Evolutionary conservation across 2,329 filamentous ascomycete genomes (phyloP), one percentile per base, ranked within the genome.

Genomic region (Trichoderma sp.): DNA sequence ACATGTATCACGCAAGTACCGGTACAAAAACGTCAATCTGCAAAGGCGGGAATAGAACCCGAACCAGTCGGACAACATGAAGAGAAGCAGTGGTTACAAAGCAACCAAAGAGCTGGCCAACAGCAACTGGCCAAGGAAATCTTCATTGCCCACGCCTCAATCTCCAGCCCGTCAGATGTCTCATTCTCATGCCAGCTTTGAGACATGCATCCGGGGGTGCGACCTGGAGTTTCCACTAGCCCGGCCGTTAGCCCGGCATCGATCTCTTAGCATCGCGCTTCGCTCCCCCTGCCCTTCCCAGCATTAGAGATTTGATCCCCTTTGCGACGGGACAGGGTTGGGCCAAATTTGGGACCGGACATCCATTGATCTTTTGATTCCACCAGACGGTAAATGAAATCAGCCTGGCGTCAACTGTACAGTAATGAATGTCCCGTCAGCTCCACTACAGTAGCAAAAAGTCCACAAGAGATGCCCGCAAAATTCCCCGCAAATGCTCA

Each of bases 401-500:
- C 28, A 34, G 53, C 53, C 34, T 36, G 34, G 34, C 34, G 34
- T 43, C 30, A 14, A 51, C 43, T 43, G n/a, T 21, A 51, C 43
- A 11, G n/a, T 18, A 36, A 36, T 36, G 39, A 53, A 53, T 14
- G n/a, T 51, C n/a, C 47, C 21, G n/a, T 14, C 47, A 36, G 47
- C 47, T 53, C 47, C 47, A 24, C 47, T 9, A 0, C 15, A 6
- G 8, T 51, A 24, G 21, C 47, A n/a, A 57, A 32, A 32, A 32
- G 18, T 21, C 57, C 57, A 21, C 18, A 5, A 60, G 4, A 30
- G n/a, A 34, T 21, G 36, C 21, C 56, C 26, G 15, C 64, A 21
- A 39, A 39, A 21, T 67, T 43, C 64, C 64, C 64, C 64, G 34
- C 64, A 67, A 67, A 67, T 18, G 32, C 30, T 36, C 34, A 36